phyloP scores from a whole-genome alignment of 164 flowering plant genomes.

The Macadamia tetraphylla region DNA sequence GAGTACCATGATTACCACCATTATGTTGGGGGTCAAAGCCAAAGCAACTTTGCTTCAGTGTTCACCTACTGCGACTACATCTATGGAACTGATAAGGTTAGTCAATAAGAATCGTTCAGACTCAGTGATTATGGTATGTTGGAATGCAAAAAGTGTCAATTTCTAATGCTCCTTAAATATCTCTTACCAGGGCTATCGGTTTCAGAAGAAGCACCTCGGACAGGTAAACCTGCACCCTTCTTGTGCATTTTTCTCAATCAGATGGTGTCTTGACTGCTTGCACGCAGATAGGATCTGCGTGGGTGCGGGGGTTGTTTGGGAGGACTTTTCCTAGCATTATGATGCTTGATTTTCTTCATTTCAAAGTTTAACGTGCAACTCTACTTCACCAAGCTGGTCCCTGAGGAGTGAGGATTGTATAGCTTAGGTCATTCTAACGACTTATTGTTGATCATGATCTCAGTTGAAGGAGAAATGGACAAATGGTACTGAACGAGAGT shows the following conservation, averaged over 20 bases:
- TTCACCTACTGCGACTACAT: conserved; percentile 95
- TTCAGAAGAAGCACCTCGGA: conserved; percentile 60
- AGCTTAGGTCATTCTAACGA: background rate
- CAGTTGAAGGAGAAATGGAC: conserved; percentile 38
- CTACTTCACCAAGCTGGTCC: no score
- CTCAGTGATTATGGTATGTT: background rate
- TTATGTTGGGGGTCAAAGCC: conserved; percentile 93
- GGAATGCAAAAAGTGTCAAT: background rate
- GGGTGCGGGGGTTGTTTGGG: no score
- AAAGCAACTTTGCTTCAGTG: conserved; percentile 86
- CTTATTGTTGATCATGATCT: background rate
- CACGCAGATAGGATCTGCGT: no score
- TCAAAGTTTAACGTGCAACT: no score
- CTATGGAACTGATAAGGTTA: conserved; percentile 98
- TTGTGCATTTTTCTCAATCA: background rate
- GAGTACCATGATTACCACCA: conserved; percentile 97
- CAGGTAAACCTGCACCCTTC: conserved; percentile 36
- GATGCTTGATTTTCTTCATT: no score
- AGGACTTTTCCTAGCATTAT: no score
- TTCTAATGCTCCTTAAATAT: conserved; percentile 8
- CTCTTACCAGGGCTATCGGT: conserved; percentile 65
- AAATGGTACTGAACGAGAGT: conserved; percentile 17
- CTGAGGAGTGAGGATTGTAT: background rate
- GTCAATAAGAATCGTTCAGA: background rate
- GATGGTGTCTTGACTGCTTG: no score